Conservation (phyloP, 176 grass and related monocot species). For the Elymus sibiricus region DNA sequence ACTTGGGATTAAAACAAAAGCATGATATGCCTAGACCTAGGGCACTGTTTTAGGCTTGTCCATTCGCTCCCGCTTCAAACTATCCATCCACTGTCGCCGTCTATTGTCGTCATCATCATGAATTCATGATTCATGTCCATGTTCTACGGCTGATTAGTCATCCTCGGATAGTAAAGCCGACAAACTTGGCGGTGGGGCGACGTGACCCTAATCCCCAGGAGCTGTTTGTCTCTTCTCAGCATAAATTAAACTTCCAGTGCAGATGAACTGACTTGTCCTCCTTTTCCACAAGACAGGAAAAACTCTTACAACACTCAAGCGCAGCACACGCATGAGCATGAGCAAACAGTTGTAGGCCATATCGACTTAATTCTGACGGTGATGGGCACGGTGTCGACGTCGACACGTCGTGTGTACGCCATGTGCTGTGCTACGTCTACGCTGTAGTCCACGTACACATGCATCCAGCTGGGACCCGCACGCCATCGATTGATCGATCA, state of each 20-base stretch:
- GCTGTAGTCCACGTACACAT: background rate
- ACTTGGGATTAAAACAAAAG: background rate
- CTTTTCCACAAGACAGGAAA: background rate
- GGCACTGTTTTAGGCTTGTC: background rate
- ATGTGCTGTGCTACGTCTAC: background rate
- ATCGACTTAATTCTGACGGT: background rate
- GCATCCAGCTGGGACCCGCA: background rate
- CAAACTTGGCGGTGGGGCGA: slow-evolving; percentile 38
- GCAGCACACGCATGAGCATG: background rate
- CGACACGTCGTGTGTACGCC: background rate
- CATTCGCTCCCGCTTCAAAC: background rate
- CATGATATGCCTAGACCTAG: background rate
- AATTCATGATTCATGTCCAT: background rate
- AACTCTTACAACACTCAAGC: background rate
- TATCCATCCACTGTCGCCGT: background rate
- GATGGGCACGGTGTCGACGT: background rate
- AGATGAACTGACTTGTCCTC: background rate
- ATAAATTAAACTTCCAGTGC: background rate
- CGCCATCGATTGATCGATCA: background rate
- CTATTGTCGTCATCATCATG: background rate
- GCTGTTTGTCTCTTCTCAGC: background rate
- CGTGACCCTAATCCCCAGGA: slow-evolving; percentile 11
- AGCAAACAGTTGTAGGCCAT: background rate
- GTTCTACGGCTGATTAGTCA: slow-evolving; percentile 8
- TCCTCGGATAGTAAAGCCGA: background rate